A percentile compares a stretch with the other conserved stretches of the same genome.
These are phyloP conservation scores for Kazachstania sp. DNA, from an alignment of 1,139 yeast species.

Conservation along the genomic window DNA sequence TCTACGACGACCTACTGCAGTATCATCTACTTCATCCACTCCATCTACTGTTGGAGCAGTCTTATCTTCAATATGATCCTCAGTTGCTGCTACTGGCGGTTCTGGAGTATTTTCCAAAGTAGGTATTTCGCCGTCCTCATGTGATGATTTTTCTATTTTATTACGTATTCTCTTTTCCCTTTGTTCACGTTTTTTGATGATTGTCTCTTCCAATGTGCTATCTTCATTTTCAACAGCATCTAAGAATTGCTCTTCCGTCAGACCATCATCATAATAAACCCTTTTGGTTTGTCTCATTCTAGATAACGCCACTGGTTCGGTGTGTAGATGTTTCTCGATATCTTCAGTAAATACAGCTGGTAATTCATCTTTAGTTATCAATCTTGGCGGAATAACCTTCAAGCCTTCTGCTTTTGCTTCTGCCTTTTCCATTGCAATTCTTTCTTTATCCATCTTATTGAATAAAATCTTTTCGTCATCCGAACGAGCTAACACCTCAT, in stretches of 20 bases:
- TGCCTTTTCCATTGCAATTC: slow-evolving; percentile 41
- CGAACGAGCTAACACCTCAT: slow-evolving; percentile 75
- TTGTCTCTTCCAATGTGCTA: slow-evolving; percentile 60
- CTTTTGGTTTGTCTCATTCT: slow-evolving; percentile 76
- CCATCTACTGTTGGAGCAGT: background rate
- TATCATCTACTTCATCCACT: slow-evolving; percentile 4
- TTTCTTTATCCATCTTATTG: slow-evolving; percentile 60
- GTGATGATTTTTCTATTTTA: slow-evolving; percentile 12
- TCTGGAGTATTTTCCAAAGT: slow-evolving; percentile 26
- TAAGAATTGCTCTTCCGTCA: slow-evolving; percentile 92
- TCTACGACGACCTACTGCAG: slow-evolving; percentile 9
- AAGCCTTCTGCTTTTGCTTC: slow-evolving; percentile 34
- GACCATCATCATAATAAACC: slow-evolving; percentile 81
- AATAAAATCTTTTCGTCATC: slow-evolving; percentile 68
- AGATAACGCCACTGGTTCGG: slow-evolving; percentile 47
- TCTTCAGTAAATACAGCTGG: slow-evolving; percentile 78
- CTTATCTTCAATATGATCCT: slow-evolving; percentile 2
- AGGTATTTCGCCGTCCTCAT: slow-evolving; percentile 14
- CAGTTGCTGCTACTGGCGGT: slow-evolving; percentile 5
- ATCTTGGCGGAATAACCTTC: slow-evolving; percentile 40
- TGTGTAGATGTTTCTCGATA: slow-evolving; percentile 47
- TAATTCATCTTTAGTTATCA: slow-evolving; percentile 62
- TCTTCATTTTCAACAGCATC: slow-evolving; percentile 66
- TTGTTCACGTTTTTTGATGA: slow-evolving; percentile 50
- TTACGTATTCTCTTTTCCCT: slow-evolving; percentile 31